phyloP scores from a whole-genome alignment of 768 basidiomycete species.

The Strobilomyces dryophilus region DNA sequence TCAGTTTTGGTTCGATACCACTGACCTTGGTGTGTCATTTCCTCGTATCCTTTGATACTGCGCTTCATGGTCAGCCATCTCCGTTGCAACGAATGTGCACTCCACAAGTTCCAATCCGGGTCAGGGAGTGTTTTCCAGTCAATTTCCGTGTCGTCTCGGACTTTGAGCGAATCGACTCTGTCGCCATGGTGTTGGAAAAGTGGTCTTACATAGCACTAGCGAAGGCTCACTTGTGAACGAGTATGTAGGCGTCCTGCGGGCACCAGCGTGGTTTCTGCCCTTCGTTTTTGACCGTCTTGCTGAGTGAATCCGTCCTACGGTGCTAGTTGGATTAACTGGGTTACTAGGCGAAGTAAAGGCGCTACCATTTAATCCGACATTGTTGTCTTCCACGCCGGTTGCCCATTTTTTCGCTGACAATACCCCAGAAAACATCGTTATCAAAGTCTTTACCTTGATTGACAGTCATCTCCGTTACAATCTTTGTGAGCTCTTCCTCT shows the following conservation, averaged over 20 bases:
- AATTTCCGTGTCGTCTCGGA: conserved; percentile 78
- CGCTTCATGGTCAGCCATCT: conserved; percentile 81
- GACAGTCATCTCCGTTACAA: conserved; percentile 72
- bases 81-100: conserved; percentile 72
- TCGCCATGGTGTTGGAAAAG: background rate
- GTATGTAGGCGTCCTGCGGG: conserved; percentile 69
- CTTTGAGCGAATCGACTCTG: conserved; percentile 71
- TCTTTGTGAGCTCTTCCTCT: conserved; percentile 66
- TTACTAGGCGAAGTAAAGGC: conserved; percentile 6
- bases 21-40: conserved; percentile 76
- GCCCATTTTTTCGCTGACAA: conserved; percentile 74
- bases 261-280: conserved; percentile 73
- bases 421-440: conserved; percentile 80
- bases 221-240: conserved; percentile 66
- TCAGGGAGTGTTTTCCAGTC: conserved; percentile 80
- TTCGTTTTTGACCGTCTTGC: conserved; percentile 66
- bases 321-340: background rate
- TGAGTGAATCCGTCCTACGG: conserved; percentile 70
- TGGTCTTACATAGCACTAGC: background rate
- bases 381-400: conserved; percentile 74
- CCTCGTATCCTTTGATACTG: conserved; percentile 69
- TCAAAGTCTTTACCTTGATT: conserved; percentile 70
- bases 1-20: conserved; percentile 2
- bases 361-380: conserved; percentile 85
- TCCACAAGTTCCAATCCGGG: conserved; percentile 79